These are phyloP conservation scores for Tuber calosporum DNA, from an alignment of 495 filamentous ascomycete genomes.

Conservation along the genomic window DNA sequence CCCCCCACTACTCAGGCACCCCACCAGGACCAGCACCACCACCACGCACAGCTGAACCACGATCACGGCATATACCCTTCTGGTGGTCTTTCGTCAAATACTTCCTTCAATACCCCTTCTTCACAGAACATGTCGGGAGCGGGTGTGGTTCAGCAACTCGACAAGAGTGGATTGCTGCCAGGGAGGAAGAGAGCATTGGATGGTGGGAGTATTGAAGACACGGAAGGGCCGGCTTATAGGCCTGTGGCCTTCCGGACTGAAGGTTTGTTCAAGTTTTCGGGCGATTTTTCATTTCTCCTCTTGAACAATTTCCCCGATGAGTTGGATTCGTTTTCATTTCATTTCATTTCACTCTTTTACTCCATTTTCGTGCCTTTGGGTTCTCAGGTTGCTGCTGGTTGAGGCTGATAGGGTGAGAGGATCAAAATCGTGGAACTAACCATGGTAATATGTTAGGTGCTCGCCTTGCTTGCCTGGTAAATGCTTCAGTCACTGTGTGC, in stretches of 20 bases:
- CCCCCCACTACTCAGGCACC: constrained; percentile 18
- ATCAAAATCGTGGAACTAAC: constrained; percentile 12
- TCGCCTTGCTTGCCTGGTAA: constrained; percentile 87
- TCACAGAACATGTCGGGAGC: constrained; percentile 18
- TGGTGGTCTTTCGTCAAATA: constrained; percentile 13
- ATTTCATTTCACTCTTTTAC: neutral
- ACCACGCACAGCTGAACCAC: neutral
- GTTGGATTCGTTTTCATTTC: constrained; percentile 19
- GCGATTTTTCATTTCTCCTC: constrained; percentile 31
- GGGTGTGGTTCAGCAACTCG: constrained; percentile 8
- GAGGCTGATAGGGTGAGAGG: neutral
- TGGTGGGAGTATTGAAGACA: constrained; percentile 27
- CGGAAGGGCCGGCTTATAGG: constrained; percentile 30
- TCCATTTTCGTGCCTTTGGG: neutral
- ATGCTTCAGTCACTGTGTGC: constrained; percentile 95
- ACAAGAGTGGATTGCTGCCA: constrained; percentile 19
- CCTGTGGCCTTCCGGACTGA: constrained; percentile 40
- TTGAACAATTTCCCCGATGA: neutral
- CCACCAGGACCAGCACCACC: constrained; percentile 10
- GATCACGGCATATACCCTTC: constrained; percentile 19
- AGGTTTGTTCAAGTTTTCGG: constrained; percentile 40
- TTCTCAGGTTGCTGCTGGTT: constrained; percentile 19
- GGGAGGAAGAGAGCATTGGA: constrained; percentile 33
- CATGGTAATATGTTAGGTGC: constrained; percentile 55
- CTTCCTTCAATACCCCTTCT: constrained; percentile 19